Percentiles rank a stretch among this genome's conserved stretches.
phyloP scores from a whole-genome alignment of 139 green algal genomes.

The Chloropicon primus region DNA sequence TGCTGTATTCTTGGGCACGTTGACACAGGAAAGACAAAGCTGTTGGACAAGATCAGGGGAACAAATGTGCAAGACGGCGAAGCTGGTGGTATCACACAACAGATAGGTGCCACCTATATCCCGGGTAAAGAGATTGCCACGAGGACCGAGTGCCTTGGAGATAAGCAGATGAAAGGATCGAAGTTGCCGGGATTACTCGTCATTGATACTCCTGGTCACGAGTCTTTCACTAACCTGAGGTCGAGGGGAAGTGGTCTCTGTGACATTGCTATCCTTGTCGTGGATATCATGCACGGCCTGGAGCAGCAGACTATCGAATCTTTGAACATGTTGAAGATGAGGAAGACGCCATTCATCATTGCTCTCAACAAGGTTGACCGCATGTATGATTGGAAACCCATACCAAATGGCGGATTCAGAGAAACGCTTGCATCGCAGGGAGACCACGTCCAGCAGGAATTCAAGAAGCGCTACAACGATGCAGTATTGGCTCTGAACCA shows the following conservation, averaged over 20 bases:
- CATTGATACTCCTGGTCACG: slow-evolving; percentile 96
- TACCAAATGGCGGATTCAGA: slow-evolving; percentile 58
- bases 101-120: slow-evolving; percentile 98
- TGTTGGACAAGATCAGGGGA: slow-evolving; percentile 92
- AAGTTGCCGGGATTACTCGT: slow-evolving; percentile 75
- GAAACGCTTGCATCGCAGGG: slow-evolving; percentile 61
- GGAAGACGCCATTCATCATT: slow-evolving; percentile 97
- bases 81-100: slow-evolving; percentile 97
- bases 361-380: slow-evolving; percentile 96
- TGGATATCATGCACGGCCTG: slow-evolving; percentile 96
- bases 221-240: slow-evolving; percentile 96
- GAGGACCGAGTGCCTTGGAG: slow-evolving; percentile 36
- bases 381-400: slow-evolving; percentile 82
- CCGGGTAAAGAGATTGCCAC: slow-evolving; percentile 62
- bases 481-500: neutral
- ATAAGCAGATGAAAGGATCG: slow-evolving; percentile 9
- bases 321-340: slow-evolving; percentile 87
- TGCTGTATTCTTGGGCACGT: slow-evolving; percentile 99
- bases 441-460: slow-evolving; percentile 44
- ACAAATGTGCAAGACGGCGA: slow-evolving; percentile 95
- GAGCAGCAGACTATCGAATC: slow-evolving; percentile 98
- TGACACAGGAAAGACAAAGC: slow-evolving; percentile 99
- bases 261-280: slow-evolving; percentile 95
- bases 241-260: slow-evolving; percentile 81
- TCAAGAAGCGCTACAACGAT: slow-evolving; percentile 38